Conservation (phyloP, 2,329 filamentous ascomycete species). For the Penicillium sp. region DNA sequence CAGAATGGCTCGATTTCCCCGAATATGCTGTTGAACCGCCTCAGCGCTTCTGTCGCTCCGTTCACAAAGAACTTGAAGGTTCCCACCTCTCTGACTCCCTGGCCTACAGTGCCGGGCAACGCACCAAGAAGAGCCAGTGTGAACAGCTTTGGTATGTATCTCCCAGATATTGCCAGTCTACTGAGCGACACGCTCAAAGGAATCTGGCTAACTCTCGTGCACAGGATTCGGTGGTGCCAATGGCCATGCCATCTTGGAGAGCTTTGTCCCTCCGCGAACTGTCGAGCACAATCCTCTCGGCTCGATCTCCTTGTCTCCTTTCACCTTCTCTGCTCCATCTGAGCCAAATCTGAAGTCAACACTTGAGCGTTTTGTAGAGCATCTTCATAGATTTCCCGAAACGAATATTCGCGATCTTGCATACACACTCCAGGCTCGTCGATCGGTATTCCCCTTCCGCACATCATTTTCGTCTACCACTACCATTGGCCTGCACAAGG, state of each 20-base stretch:
- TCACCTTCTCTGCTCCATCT: background rate
- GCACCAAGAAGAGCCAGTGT: background rate
- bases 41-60: background rate
- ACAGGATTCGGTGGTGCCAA: conserved; percentile 3
- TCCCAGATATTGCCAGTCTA: background rate
- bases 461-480: background rate
- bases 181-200: background rate
- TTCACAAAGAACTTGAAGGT: background rate
- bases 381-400: background rate
- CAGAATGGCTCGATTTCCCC: conserved; percentile 24
- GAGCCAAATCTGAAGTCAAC: background rate
- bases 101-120: conserved; percentile 12
- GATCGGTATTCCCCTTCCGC: background rate
- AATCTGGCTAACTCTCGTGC: background rate
- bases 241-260: conserved; percentile 2
- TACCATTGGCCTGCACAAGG: background rate
- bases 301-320: background rate
- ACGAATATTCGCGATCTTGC: background rate
- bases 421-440: background rate
- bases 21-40: conserved; percentile 7
- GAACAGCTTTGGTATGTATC: no score
- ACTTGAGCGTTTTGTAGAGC: background rate
- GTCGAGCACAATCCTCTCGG: background rate
- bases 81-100: conserved; percentile 8
- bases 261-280: background rate